Evolutionary conservation across 352 stramenopile species (phyloP).

Genomic region (Blastocystis sp.): DNA sequence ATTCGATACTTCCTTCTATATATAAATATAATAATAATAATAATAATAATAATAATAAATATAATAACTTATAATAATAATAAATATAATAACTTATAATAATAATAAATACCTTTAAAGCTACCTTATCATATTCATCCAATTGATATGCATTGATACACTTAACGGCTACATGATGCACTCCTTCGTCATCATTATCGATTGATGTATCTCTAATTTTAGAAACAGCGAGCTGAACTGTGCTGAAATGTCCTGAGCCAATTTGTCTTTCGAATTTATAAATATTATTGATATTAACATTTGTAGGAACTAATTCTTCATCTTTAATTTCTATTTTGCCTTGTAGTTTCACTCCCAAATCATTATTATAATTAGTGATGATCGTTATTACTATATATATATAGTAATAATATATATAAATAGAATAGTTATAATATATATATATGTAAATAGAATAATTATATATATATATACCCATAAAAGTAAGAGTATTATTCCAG

Average conservation of each 20-base stretch:
- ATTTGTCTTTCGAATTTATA: conserved; percentile 31
- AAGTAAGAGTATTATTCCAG: too few species aligned
- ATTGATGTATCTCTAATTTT: conserved; percentile 2
- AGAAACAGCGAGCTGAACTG: not conserved
- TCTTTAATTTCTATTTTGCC: conserved; percentile 22
- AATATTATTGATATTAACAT: conserved; percentile 10
- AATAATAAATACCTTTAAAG: not conserved
- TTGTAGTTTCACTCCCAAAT: not conserved
- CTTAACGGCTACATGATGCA: conserved; percentile 7
- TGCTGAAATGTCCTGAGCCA: not conserved
- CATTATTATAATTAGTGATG: too few species aligned
- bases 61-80: too few species aligned
- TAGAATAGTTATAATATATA: too few species aligned
- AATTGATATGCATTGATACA: conserved; percentile 2
- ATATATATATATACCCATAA: too few species aligned
- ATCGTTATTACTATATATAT: too few species aligned
- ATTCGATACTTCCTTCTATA: conserved; percentile 24
- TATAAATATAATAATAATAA: too few species aligned
- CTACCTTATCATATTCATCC: not conserved
- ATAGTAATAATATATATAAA: too few species aligned
- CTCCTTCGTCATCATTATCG: conserved; percentile 16
- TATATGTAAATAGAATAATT: too few species aligned
- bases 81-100: not conserved
- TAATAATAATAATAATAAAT: too few species aligned
- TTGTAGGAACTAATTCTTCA: conserved; percentile 4